Evolutionary conservation across 805 yeast genomes (phyloP).

Genomic region (Maudiozyma bulderi): DNA sequence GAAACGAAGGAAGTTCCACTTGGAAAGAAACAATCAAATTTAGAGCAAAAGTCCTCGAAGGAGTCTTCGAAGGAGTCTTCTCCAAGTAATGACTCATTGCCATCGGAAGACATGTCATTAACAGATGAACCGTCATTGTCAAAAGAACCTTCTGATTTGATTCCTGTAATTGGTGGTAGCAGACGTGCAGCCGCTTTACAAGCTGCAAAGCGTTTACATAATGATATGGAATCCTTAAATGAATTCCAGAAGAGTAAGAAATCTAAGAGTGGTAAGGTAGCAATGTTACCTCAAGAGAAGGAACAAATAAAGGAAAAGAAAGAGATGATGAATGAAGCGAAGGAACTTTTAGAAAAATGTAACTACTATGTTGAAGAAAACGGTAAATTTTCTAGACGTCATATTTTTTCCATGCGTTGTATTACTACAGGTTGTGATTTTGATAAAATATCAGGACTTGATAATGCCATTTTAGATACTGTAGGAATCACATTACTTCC

Average conservation of each 20-base stretch:
- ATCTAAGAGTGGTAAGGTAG: constrained; percentile 27
- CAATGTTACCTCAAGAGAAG: constrained; percentile 34
- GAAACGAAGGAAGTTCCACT: background rate
- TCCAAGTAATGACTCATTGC: no score
- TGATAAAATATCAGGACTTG: constrained; percentile 35
- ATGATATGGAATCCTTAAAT: constrained; percentile 59
- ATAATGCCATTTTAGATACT: constrained; percentile 34
- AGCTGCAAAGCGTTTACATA: constrained; percentile 59
- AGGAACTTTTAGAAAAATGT: constrained; percentile 5
- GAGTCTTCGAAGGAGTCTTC: no score
- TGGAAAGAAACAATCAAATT: background rate
- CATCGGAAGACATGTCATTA: no score
- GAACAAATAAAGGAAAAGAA: constrained; percentile 25
- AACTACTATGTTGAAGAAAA: constrained; percentile 3
- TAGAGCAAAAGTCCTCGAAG: background rate
- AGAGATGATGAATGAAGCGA: constrained; percentile 19
- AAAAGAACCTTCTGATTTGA: background rate
- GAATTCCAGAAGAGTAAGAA: constrained; percentile 45
- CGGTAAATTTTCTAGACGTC: constrained; percentile 1
- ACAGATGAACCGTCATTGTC: no score
- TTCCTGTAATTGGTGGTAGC: background rate
- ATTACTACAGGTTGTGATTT: constrained; percentile 58
- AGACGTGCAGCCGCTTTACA: constrained; percentile 52
- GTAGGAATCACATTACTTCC: constrained; percentile 48
- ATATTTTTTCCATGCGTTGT: constrained; percentile 34